phyloP scores from a whole-genome alignment of 352 stramenopile genomes.

The Phytophthora meadii region DNA sequence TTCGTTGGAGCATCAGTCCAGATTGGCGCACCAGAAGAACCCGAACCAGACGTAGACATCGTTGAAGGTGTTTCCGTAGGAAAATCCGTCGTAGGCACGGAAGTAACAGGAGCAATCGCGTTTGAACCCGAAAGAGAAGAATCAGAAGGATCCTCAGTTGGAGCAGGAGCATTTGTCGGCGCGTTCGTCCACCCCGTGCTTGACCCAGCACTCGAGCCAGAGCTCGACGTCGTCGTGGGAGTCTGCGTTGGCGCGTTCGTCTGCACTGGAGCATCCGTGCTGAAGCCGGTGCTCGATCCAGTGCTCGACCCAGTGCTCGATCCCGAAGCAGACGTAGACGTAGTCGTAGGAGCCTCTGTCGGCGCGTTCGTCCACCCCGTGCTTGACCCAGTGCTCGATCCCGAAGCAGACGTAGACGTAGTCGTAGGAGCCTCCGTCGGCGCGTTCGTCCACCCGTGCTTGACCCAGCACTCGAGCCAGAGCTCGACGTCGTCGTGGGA shows the following conservation, averaged over 20 bases:
- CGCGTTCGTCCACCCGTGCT: no score
- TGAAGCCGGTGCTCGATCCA: neutral
- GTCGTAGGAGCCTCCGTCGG: no score
- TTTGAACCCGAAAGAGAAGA: no score
- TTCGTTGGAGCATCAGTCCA: slow-evolving; percentile 19
- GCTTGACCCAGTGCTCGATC: neutral
- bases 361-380: slow-evolving; percentile 1
- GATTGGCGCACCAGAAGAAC: neutral
- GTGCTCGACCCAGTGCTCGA: neutral
- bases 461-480: no score
- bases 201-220: neutral
- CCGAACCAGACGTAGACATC: neutral
- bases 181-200: slow-evolving; percentile 1
- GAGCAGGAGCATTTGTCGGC: neutral
- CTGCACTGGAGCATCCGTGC: neutral
- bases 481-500: no score
- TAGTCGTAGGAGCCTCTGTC: neutral
- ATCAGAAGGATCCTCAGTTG: no score
- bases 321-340: neutral
- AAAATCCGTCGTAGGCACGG: neutral
- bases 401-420: no score
- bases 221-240: neutral
- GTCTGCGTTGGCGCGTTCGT: neutral
- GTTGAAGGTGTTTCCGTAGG: neutral
- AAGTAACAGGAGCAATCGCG: neutral